phyloP scores from a whole-genome alignment of 805 yeast species.

The Hermanozyma aechmeae region DNA sequence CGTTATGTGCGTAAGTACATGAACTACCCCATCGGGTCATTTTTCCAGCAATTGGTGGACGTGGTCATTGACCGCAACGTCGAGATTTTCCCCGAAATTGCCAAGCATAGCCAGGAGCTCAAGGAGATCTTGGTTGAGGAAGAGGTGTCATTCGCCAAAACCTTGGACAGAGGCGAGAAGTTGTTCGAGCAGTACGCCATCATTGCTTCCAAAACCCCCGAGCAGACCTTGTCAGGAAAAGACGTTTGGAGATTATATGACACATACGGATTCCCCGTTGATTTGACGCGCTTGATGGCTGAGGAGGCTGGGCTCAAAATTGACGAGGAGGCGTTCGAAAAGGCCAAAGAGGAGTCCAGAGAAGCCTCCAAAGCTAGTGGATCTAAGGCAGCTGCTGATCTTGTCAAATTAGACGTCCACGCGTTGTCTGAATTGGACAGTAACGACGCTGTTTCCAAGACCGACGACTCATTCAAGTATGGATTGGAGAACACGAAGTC shows the following conservation, averaged over 20 bases:
- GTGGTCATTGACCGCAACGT: slow-evolving; percentile 82
- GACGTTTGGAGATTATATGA: slow-evolving; percentile 99
- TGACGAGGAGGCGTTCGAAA: slow-evolving; percentile 87
- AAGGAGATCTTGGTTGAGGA: slow-evolving; percentile 93
- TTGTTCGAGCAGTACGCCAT: slow-evolving; percentile 89
- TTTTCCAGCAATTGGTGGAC: slow-evolving; percentile 88
- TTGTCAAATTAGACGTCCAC: slow-evolving; percentile 86
- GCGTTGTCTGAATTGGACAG: slow-evolving; percentile 64
- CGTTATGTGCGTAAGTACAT: slow-evolving; percentile 94
- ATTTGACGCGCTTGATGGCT: slow-evolving; percentile 95
- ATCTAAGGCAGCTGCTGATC: slow-evolving; percentile 41
- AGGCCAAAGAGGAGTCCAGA: slow-evolving; percentile 78
- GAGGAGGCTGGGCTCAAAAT: slow-evolving; percentile 92
- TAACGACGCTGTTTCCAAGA: slow-evolving; percentile 56
- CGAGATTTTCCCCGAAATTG: slow-evolving; percentile 87
- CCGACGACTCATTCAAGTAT: slow-evolving; percentile 78
- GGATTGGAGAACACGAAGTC: slow-evolving; percentile 62
- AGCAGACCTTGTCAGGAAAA: slow-evolving; percentile 74
- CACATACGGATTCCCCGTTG: slow-evolving; percentile 98
- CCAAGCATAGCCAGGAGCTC: slow-evolving; percentile 59
- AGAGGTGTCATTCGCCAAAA: slow-evolving; percentile 89
- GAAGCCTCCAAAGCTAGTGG: slow-evolving; percentile 94
- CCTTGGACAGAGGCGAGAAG: slow-evolving; percentile 96
- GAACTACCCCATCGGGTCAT: slow-evolving; percentile 90
- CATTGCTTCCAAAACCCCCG: slow-evolving; percentile 65